Percentiles rank a stretch among this genome's conserved stretches.
Evolutionary conservation across 1,284 basidiomycete species (phyloP).

Genomic region (Marasmius fiardii): DNA sequence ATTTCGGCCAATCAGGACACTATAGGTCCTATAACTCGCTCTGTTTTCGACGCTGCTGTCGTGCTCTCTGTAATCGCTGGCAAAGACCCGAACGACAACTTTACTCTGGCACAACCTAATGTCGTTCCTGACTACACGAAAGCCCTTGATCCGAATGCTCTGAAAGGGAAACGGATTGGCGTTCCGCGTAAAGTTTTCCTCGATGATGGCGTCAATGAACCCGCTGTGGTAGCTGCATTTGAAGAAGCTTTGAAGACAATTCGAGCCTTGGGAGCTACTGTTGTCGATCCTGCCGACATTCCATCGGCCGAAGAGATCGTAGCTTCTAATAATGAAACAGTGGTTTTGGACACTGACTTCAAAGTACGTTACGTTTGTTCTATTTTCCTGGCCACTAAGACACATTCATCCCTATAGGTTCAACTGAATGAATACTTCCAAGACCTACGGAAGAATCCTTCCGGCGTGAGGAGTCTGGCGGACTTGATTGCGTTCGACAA

Average conservation of each 20-base stretch:
- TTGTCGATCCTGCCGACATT: constrained; percentile 62
- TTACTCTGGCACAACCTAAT: constrained; percentile 53
- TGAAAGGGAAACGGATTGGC: constrained; percentile 57
- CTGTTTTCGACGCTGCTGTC: constrained; percentile 55
- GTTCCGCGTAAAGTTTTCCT: constrained; percentile 50
- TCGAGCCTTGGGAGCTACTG: constrained; percentile 48
- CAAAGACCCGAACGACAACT: constrained; percentile 56
- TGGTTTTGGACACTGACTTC: constrained; percentile 54
- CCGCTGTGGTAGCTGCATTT: constrained; percentile 43
- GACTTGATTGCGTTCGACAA: constrained; percentile 56
- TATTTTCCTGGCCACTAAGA: background rate
- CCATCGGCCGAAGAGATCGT: constrained; percentile 53
- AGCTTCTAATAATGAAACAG: constrained; percentile 47
- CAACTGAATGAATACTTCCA: constrained; percentile 48
- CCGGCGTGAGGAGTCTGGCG: constrained; percentile 49
- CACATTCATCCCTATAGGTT: constrained; percentile 30
- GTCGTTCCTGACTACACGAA: constrained; percentile 52
- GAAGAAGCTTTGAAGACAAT: constrained; percentile 47
- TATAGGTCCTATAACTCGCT: constrained; percentile 59
- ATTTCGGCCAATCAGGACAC: constrained; percentile 64
- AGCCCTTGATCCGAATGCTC: constrained; percentile 44
- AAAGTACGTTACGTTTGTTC: constrained; percentile 34
- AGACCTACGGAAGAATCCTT: constrained; percentile 42
- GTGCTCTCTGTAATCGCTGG: constrained; percentile 62
- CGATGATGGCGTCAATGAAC: constrained; percentile 39